These are phyloP conservation scores for Tetrahymena thermophila DNA, from an alignment of 73 alveolate species.

Conservation along the genomic window DNA sequence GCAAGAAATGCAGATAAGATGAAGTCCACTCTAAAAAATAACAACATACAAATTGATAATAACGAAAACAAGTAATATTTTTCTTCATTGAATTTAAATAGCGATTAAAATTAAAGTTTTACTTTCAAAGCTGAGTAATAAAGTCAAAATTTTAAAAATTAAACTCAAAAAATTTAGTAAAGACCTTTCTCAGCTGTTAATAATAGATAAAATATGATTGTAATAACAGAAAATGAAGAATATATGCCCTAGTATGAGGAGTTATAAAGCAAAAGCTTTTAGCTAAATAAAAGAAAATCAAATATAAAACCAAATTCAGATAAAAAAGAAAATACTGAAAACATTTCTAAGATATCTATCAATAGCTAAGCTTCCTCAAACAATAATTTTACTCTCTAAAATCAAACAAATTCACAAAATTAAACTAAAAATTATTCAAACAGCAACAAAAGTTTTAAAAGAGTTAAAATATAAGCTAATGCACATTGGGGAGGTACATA, in stretches of 20 bases:
- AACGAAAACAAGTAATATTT: too few relatives aligned
- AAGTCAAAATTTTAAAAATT: too few relatives aligned
- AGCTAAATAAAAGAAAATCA: not conserved
- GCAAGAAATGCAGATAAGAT: not conserved
- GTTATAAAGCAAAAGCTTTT: not conserved
- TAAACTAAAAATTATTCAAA: not conserved
- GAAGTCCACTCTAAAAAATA: not conserved
- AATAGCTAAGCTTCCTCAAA: not conserved
- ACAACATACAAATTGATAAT: not conserved
- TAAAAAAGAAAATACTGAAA: not conserved
- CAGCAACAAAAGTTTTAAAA: not conserved
- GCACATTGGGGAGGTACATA: not conserved
- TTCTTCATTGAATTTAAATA: not conserved
- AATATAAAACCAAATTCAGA: not conserved
- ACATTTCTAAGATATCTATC: not conserved
- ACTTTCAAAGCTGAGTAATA: not conserved
- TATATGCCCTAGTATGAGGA: not conserved
- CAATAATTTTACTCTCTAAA: not conserved
- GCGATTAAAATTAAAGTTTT: not conserved
- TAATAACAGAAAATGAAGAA: not conserved
- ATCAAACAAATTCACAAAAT: not conserved
- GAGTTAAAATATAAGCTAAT: not conserved
- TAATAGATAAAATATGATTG: not conserved
- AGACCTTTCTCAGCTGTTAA: not conserved
- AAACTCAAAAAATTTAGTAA: not conserved